These are phyloP conservation scores for Spizellomyces punctatus DNA, from an alignment of 192 early-diverging fungal species.

Conservation along the genomic window DNA sequence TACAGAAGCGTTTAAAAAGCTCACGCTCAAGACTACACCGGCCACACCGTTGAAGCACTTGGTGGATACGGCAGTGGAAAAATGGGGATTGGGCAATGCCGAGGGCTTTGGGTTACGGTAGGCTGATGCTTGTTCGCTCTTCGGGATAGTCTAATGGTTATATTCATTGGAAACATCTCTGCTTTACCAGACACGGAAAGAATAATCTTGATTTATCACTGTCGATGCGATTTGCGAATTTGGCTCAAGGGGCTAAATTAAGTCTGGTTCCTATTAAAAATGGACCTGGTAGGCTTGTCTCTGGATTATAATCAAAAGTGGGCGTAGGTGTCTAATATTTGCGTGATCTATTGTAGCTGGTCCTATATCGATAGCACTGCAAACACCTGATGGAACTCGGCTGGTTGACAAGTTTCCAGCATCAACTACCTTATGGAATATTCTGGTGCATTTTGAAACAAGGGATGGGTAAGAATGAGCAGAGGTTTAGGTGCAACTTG, in stretches of 20 bases:
- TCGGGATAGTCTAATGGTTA: too few relatives aligned
- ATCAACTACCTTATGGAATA: slow-evolving; percentile 70
- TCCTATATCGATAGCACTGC: slow-evolving; percentile 67
- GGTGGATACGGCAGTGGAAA: slow-evolving; percentile 61
- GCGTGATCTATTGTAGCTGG: not conserved
- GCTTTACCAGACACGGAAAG: slow-evolving; percentile 46
- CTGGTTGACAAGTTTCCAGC: slow-evolving; percentile 64
- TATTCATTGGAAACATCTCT: not conserved
- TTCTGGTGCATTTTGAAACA: slow-evolving; percentile 62
- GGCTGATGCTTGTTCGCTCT: not conserved
- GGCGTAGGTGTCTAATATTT: too few relatives aligned
- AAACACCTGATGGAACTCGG: slow-evolving; percentile 70
- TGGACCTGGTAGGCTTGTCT: not conserved
- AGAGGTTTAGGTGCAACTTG: too few relatives aligned
- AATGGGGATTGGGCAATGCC: slow-evolving; percentile 53
- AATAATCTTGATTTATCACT: slow-evolving; percentile 71
- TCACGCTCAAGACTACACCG: slow-evolving; percentile 71
- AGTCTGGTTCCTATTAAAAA: slow-evolving; percentile 43
- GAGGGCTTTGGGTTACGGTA: slow-evolving; percentile 11
- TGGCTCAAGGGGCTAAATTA: slow-evolving; percentile 79
- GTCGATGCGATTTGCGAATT: slow-evolving; percentile 77
- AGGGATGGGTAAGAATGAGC: slow-evolving; percentile 42
- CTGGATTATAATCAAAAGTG: too few relatives aligned
- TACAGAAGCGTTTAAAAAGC: slow-evolving; percentile 41
- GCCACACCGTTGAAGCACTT: slow-evolving; percentile 72